These are phyloP conservation scores for Mortierella sp. DNA, from an alignment of 371 early-diverging fungal genomes.

Conservation along the genomic window DNA sequence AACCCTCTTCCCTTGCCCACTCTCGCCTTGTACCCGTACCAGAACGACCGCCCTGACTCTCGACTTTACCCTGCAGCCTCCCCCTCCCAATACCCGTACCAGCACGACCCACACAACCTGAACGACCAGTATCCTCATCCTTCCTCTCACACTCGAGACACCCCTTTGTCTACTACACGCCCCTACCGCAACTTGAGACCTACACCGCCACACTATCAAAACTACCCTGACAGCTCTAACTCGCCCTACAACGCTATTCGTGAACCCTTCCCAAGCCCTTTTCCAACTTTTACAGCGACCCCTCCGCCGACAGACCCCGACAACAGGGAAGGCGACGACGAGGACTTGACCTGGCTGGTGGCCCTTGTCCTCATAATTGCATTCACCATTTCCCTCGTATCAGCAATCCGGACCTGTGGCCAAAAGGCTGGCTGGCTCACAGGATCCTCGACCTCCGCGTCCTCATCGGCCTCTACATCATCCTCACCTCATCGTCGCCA, in stretches of 20 bases:
- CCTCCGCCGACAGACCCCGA: background rate
- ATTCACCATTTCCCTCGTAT: conserved; percentile 26
- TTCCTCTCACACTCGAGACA: background rate
- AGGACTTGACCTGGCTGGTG: conserved; percentile 40
- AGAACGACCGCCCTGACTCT: background rate
- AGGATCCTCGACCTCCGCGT: background rate
- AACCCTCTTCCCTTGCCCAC: background rate
- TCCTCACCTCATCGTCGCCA: background rate
- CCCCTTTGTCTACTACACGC: background rate
- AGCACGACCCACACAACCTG: background rate
- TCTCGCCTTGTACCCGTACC: background rate
- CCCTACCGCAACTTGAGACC: conserved; percentile 1
- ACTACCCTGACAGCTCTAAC: background rate
- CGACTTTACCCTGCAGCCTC: background rate
- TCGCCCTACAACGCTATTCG: background rate
- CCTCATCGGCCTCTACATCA: background rate
- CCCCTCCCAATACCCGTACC: background rate
- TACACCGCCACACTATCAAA: background rate
- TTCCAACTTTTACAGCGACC: background rate
- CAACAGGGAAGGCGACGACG: conserved; percentile 18
- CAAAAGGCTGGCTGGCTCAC: conserved; percentile 36
- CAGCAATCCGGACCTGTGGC: conserved; percentile 35
- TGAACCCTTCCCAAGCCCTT: background rate
- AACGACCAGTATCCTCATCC: background rate
- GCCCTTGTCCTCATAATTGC: conserved; percentile 25